Base-by-base conservation (phyloP, 768 basidiomycete species). In the Serpula lacrymans region DNA sequence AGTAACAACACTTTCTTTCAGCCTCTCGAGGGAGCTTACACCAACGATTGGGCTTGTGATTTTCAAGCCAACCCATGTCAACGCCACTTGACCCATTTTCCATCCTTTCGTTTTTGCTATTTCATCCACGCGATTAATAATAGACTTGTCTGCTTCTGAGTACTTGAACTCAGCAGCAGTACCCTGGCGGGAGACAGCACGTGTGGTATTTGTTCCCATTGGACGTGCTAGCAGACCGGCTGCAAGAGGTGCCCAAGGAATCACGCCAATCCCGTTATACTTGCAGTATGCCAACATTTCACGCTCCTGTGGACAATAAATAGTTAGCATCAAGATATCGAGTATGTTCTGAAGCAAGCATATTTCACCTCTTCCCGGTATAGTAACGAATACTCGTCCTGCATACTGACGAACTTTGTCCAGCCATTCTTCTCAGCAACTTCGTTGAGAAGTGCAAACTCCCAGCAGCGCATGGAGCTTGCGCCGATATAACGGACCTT, bases 311-410 rank as follows among this genome's bases (percentile, higher is more conserved):
- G 17, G 9, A 18, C n/a, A 18, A 8, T 37, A 13, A 29, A 18
- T 1, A 16, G 6, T 26, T 25, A 39, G 9, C 0, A n/a, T n/a
- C n/a, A n/a, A n/a, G n/a, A n/a, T n/a, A n/a, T n/a, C n/a, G n/a
- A n/a, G n/a, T n/a, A n/a, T n/a, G n/a, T 16, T 33, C 32, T 6
- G 32, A 8, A n/a, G 80, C 79, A 48, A 78, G 71, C 73, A 77
- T 75, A 51, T 76, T n/a, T 20, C 69, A 67, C 80, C 53, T 82
- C 80, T 53, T 82, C 80, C 30, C 78, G 71, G 51, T 81, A 81
- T 26, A 77, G 32, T 5, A 78, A 64, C 42, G 55, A 71, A 52
- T 81, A 72, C 45, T 76, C 71, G 57, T 82, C 79, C 55, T 82
- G 80, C 80, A 82, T 81, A 8, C 74, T 74, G 58, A 80, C 74